phyloP scores from a whole-genome alignment of 2,329 filamentous ascomycete genomes.

The Fusarium redolens region DNA sequence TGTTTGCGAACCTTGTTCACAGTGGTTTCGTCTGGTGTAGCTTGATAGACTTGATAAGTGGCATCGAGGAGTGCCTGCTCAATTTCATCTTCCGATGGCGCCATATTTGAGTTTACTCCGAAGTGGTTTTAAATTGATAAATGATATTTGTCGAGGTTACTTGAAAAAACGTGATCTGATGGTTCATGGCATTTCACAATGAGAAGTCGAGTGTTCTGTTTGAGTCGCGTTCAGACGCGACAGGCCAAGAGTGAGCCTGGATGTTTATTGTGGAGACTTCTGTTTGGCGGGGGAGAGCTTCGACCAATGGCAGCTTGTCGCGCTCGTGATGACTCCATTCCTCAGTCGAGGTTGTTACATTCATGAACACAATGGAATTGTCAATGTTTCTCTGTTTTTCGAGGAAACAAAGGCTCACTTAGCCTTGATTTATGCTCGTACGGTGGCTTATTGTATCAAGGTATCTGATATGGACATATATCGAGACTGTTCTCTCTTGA shows the following conservation, averaged over 20 bases:
- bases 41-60: conserved; percentile 59
- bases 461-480: not conserved
- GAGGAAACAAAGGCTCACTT: not conserved
- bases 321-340: not conserved
- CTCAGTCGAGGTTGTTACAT: not conserved
- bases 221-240: conserved; percentile 40
- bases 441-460: not conserved
- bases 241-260: conserved; percentile 16
- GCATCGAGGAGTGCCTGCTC: conserved; percentile 60
- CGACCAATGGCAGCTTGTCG: conserved; percentile 30
- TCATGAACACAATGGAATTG: not conserved
- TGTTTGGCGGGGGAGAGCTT: conserved; percentile 30
- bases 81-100: conserved; percentile 55
- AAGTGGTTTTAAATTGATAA: not conserved
- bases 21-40: conserved; percentile 60
- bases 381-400: not conserved
- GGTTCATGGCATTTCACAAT: not conserved
- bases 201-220: conserved; percentile 15
- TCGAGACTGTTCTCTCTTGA: not conserved
- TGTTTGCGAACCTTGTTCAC: conserved; percentile 68
- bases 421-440: not conserved
- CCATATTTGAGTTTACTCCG: conserved; percentile 47
- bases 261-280: conserved; percentile 22
- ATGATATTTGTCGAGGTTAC: not conserved
- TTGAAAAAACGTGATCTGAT: not conserved